Percentiles rank a stretch among this genome's conserved stretches.
These are phyloP conservation scores for Aspergillus candidus DNA, from an alignment of 2,329 filamentous ascomycete species.

Conservation along the genomic window DNA sequence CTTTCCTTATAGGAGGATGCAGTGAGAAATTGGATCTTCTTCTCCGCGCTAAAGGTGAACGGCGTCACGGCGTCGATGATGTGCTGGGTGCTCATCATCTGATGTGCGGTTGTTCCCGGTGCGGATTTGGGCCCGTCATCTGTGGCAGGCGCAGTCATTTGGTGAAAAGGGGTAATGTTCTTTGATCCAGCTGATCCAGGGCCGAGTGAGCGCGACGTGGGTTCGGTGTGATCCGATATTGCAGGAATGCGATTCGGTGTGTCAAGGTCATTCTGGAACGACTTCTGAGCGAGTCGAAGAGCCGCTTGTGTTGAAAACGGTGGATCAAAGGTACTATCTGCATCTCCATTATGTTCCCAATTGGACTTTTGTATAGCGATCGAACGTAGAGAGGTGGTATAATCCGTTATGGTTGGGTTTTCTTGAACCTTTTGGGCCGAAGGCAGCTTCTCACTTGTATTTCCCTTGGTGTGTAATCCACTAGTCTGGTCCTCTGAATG, in stretches of 20 bases:
- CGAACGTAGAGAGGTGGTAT: slow-evolving; percentile 34
- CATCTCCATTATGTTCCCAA: slow-evolving; percentile 15
- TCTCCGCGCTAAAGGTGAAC: slow-evolving; percentile 33
- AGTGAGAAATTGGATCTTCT: slow-evolving; percentile 14
- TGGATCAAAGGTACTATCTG: slow-evolving; percentile 19
- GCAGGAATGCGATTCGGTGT: slow-evolving; percentile 20
- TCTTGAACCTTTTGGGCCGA: slow-evolving; percentile 34
- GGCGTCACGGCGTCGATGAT: slow-evolving; percentile 38
- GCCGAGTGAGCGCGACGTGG: slow-evolving; percentile 9
- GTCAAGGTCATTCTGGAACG: slow-evolving; percentile 34
- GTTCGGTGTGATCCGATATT: slow-evolving; percentile 10
- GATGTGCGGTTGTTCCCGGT: slow-evolving; percentile 12
- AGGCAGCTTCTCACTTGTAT: slow-evolving; percentile 26
- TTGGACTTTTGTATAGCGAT: slow-evolving; percentile 27
- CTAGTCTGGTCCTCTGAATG: slow-evolving; percentile 4
- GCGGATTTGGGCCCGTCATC: slow-evolving; percentile 2
- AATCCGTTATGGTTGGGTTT: slow-evolving; percentile 24
- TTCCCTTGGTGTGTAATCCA: slow-evolving; percentile 11
- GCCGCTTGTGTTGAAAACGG: slow-evolving; percentile 39
- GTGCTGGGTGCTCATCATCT: slow-evolving; percentile 34
- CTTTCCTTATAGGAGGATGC: slow-evolving; percentile 5
- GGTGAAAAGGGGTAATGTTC: slow-evolving; percentile 28
- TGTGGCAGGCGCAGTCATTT: slow-evolving; percentile 13
- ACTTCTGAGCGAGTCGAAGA: slow-evolving; percentile 32
- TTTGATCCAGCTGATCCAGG: slow-evolving; percentile 9